Evolutionary conservation across 768 basidiomycete species (phyloP).

Genomic region (Mycena pura): DNA sequence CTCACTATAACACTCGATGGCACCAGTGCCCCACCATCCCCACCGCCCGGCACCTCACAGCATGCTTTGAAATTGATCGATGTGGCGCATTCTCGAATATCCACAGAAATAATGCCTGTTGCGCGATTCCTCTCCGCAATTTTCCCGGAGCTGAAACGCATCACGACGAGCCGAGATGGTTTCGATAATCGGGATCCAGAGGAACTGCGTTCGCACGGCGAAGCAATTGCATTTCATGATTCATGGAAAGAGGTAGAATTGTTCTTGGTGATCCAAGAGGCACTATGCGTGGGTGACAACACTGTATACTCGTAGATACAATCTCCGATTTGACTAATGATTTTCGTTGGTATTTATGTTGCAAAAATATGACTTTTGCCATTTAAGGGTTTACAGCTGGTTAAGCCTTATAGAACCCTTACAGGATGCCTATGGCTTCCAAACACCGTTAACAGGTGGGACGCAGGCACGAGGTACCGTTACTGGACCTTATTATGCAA

Average conservation of each 20-base stretch:
- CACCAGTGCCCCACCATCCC: background rate
- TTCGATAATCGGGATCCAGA: background rate
- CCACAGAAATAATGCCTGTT: conserved; percentile 2
- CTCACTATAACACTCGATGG: conserved; percentile 1
- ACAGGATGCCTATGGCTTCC: too few species aligned
- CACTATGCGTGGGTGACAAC: background rate
- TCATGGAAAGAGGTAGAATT: conserved; percentile 14
- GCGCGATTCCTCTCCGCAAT: conserved; percentile 8
- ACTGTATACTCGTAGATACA: background rate
- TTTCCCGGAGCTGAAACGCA: conserved; percentile 4
- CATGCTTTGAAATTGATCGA: background rate
- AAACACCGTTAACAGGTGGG: too few species aligned
- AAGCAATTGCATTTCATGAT: conserved; percentile 3
- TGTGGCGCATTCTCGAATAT: conserved; percentile 6
- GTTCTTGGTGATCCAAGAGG: conserved; percentile 7
- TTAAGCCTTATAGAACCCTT: too few species aligned
- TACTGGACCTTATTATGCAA: too few species aligned
- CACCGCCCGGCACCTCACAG: background rate
- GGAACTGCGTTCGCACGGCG: background rate
- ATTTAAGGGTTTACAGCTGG: too few species aligned
- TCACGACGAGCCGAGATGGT: background rate
- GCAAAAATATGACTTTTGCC: too few species aligned
- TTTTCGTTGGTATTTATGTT: too few species aligned
- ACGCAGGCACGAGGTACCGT: too few species aligned
- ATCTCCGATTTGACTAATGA: too few species aligned